Conservation (phyloP, 2,329 filamentous ascomycete species). For the Apiospora marii region DNA sequence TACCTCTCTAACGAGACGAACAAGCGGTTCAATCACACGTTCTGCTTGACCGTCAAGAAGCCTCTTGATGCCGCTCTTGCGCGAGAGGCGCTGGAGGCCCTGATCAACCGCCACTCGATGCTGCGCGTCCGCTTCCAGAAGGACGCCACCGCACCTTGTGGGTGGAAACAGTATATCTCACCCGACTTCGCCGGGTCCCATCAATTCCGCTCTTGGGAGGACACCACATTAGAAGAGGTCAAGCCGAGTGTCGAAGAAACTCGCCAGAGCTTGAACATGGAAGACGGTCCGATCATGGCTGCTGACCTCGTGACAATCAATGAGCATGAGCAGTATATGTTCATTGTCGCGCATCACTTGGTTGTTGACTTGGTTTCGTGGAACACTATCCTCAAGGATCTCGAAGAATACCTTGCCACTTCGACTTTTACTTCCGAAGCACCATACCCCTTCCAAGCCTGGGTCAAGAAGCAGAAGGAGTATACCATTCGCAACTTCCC, state of each 20-base stretch:
- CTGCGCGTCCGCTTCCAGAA: constrained; percentile 12
- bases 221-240: not conserved
- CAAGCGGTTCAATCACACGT: constrained; percentile 49
- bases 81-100: constrained; percentile 32
- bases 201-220: not conserved
- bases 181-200: not conserved
- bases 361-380: constrained; percentile 56
- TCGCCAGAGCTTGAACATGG: constrained; percentile 31
- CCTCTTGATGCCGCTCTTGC: constrained; percentile 31
- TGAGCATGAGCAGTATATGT: constrained; percentile 36
- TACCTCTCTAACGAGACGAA: constrained; percentile 36
- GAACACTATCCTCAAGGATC: constrained; percentile 52
- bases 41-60: constrained; percentile 46
- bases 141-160: not conserved
- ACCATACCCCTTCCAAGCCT: constrained; percentile 46
- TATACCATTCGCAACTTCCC: constrained; percentile 44
- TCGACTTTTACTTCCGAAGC: constrained; percentile 27
- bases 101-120: constrained; percentile 44
- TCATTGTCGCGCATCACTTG: constrained; percentile 46
- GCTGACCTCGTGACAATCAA: constrained; percentile 34
- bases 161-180: constrained; percentile 7
- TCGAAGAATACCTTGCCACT: constrained; percentile 47
- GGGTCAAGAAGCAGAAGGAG: constrained; percentile 38
- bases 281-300: constrained; percentile 36
- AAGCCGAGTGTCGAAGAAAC: not conserved